Evolutionary conservation across 202 grass and related monocot species (phyloP).

Genomic region (Zoysia matrella): DNA sequence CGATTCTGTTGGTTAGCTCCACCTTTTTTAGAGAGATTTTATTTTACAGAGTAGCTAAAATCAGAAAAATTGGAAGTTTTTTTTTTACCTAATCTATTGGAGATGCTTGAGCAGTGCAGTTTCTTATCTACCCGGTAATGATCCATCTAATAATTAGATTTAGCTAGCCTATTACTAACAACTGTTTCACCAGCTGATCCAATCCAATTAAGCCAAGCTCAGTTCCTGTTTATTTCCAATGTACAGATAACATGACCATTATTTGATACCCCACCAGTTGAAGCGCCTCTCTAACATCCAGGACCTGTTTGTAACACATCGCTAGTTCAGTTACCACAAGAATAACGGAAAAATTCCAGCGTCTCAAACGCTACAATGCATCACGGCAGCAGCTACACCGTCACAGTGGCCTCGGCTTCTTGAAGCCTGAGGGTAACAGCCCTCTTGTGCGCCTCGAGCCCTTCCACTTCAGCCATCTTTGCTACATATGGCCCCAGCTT

Average conservation of each 20-base stretch:
- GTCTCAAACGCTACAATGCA: background rate
- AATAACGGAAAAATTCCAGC: background rate
- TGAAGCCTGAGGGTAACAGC: constrained; percentile 87
- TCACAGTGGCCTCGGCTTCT: constrained; percentile 62
- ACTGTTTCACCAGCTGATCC: no score
- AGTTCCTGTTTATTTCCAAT: constrained; percentile 12
- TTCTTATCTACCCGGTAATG: no score
- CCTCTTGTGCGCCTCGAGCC: constrained; percentile 90
- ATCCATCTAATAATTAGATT: no score
- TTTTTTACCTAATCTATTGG: no score
- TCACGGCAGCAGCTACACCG: constrained; percentile 40
- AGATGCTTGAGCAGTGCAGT: no score
- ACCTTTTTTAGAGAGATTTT: no score
- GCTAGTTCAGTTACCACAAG: background rate
- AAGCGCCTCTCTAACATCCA: background rate
- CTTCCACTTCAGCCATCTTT: constrained; percentile 93
- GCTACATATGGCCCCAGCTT: constrained; percentile 73
- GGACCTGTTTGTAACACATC: background rate
- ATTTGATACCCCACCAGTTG: background rate
- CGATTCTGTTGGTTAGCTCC: no score
- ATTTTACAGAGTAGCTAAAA: no score
- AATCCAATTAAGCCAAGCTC: no score
- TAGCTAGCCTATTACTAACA: no score
- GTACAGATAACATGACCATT: background rate
- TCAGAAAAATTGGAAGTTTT: no score